A percentile compares a stretch with the other conserved stretches of the same genome.
These are phyloP conservation scores for Arabis alpina DNA, from an alignment of 345 rosid genomes.

Conservation along the genomic window DNA sequence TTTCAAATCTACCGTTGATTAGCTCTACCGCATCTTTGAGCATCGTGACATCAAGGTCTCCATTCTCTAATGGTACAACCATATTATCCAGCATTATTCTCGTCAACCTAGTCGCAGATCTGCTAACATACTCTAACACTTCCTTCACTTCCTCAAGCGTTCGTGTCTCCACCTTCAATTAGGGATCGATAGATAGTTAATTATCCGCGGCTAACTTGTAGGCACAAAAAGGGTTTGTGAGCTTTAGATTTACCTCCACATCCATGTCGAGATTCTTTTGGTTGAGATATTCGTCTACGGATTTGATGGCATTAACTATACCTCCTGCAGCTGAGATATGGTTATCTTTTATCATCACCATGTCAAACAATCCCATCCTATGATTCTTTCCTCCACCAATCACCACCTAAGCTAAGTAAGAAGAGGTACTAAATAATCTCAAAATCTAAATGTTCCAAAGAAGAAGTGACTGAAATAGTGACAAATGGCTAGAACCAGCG, in stretches of 20 bases:
- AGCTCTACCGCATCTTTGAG: slow-evolving; percentile 76
- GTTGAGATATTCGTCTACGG: slow-evolving; percentile 71
- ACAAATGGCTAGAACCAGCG: no score
- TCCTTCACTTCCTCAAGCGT: slow-evolving; percentile 85
- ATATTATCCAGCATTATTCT: slow-evolving; percentile 96
- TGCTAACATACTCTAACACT: slow-evolving; percentile 63
- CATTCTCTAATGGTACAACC: slow-evolving; percentile 84
- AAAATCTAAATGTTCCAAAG: slow-evolving; percentile 10
- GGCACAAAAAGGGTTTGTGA: neutral
- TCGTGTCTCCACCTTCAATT: slow-evolving; percentile 79
- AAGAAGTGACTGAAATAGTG: neutral
- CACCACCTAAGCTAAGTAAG: slow-evolving; percentile 60
- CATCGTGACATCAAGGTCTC: slow-evolving; percentile 86
- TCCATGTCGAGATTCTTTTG: slow-evolving; percentile 78
- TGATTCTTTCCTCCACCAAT: slow-evolving; percentile 97
- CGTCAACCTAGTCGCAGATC: slow-evolving; percentile 62
- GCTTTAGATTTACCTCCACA: slow-evolving; percentile 70
- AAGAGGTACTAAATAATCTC: slow-evolving; percentile 26
- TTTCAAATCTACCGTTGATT: slow-evolving; percentile 74
- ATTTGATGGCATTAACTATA: slow-evolving; percentile 70
- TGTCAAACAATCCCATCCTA: slow-evolving; percentile 96
- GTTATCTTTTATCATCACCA: slow-evolving; percentile 97
- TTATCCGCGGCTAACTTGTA: neutral
- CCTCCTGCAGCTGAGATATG: slow-evolving; percentile 96
- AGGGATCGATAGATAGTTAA: neutral